Evolutionary conservation across 345 rosid genomes (phyloP), one percentile per base, ranked within the genome.

Genomic region (Odontarrhena argentea): DNA sequence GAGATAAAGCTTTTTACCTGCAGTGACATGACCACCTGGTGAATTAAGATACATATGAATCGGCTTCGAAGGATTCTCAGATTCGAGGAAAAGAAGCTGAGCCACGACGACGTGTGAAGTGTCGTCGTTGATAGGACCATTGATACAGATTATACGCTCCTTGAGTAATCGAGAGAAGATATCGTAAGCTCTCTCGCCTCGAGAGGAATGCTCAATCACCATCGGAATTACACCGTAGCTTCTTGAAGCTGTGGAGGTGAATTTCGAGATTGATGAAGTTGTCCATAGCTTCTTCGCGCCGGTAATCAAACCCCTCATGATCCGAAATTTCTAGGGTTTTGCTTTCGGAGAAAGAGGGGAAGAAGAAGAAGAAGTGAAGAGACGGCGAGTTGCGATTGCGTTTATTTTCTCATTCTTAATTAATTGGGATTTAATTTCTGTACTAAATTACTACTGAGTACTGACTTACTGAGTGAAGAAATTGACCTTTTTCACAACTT

Each of bases 1-100:
- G 2, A 8, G 32, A 7, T 2, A 15, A 32, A 53, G 36, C 59
- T 24, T 28, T 34, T 13, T 7, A 89, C 96, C 96, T 67, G 91
- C 91, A 9, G 89, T 87, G 79, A 89, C 96, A 5, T 83, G 87
- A 65, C 96, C 93, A 35, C 96, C 91, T 4, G 99, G 98, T 36
- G 99, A 91, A 67, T 95, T 89, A 72, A 95, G 93, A 70, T 95
- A 91, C 97, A 95, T 89, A 77, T 87, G 78, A 70, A 89, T 87
- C 32, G 93, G 96, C 75, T 89, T 89, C 46, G 93, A 81, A 37
- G 91, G 91, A 75, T 82, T 89, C 76, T 89, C 93, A 10, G 96
- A 89, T 67, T 89, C 96, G 51, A 87, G 90, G 74, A 87, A 89
- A 63, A 89, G 89, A 25, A 89, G 89, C 83, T 87, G 96, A 68